Evolutionary conservation across 257 asterid genomes (phyloP), one percentile per base, ranked within the genome.

Genomic region (Penstemon davidsonii): DNA sequence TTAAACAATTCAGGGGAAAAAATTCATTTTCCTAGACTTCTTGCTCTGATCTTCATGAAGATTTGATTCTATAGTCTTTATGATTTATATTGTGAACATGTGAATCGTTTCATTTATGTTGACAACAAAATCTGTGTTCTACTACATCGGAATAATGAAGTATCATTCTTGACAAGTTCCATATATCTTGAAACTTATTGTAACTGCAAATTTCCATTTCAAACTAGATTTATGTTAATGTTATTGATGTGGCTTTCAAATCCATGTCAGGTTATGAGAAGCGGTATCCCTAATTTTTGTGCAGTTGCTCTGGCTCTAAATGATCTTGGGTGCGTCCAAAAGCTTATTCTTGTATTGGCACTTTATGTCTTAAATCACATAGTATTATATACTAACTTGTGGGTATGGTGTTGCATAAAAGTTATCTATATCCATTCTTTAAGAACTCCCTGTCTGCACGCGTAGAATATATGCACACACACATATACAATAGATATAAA

Each of bases 211-310:
- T 75, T 57, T 78, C 63, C 40, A 44, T 61, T 40, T 57, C 49
- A 42, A 37, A 25, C 42, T 63, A 10, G 12, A 52, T 57, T 54
- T 55, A n/a, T 63, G 15, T 11, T 62, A 8, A 13, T 58, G 4
- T 58, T 57, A 13, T 55, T 76, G 67, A 70, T 70, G 41, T 36
- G 64, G 49, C 40, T 76, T 74, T 42, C 15, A 25, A 9, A 66
- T 61, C 55, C 67, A 37, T 69, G 64, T 73, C 95, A 93, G 99
- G 99, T 93, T 13, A 85, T 86, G 85, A 83, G 93, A 80, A 93
- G 96, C 46, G 99, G 99, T 36, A 51, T 93, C 68, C 99, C 97
- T 41, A 93, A 93, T 84, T 93, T 87, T 79, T 93, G 96, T 84
- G 99, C 99, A 39, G 99, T 93, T 81, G 96, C 99, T 73, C 83